Evolutionary conservation across 257 asterid genomes (phyloP), one percentile per base, ranked within the genome.

Genomic region (Primulina tabacum): DNA sequence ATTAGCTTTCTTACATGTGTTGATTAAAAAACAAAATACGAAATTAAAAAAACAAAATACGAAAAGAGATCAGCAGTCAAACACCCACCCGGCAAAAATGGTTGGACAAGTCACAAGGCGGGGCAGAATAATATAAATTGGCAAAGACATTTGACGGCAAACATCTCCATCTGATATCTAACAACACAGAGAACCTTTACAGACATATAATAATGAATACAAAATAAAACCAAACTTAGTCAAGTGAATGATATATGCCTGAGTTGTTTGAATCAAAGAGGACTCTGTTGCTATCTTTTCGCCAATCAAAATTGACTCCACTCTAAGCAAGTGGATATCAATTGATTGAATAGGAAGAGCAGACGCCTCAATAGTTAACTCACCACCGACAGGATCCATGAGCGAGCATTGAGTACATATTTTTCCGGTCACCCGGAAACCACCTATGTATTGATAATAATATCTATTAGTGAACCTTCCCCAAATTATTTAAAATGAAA

Each of bases 41-140:
- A 65, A 24, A 56, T 10, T 17, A n/a, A 43, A 33, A 52, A 71
- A 32, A 67, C 26, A 28, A 70, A 64, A 69, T 35, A 67, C 58
- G 38, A 65, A 67, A 35, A 11, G 62, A 26, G 65, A 71, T 68
- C 71, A 71, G 75, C 58, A 70, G 69, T 70, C 38, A 64, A 4
- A 69, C 60, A 75, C 86, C 40, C 77, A 90, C 96, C 97, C 97
- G 28, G 95, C 95, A 76, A 89, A 89, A 78, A 80, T 72, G 70
- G 96, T 87, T 24, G 92, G 95, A 72, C 97, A 90, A 70, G 97
- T 88, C 85, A 88, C 74, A 64, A 90, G 95, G 17, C 97, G 96
- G 9, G 97, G 97, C 81, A 89, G 87, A 73, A 87, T 76, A 67
- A 86, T 68, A 60, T 85, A 82, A 71, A 90, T 89, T 55, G 97